Evolutionary conservation across 768 basidiomycete genomes (phyloP).

Genomic region (Leccinum rimulosum): DNA sequence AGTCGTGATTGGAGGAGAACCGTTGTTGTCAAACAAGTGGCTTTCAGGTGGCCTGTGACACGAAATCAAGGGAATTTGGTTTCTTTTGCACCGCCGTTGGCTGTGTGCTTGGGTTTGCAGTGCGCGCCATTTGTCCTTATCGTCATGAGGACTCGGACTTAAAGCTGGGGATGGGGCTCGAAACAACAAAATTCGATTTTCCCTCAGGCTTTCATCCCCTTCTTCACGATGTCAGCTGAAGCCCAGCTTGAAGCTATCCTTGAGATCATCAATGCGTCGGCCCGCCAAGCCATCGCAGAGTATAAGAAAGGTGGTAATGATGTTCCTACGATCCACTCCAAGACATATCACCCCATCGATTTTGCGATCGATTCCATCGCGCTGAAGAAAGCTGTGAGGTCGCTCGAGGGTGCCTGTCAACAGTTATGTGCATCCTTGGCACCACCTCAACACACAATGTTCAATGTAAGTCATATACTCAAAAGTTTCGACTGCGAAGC

Average conservation of each 20-base stretch:
- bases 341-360: conserved; percentile 24
- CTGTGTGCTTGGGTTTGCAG: not conserved
- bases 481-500: not conserved
- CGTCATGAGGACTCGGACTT: not conserved
- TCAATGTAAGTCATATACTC: conserved; percentile 16
- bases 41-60: not conserved
- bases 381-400: conserved; percentile 25
- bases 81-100: not conserved
- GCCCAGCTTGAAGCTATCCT: conserved; percentile 17
- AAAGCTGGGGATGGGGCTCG: not conserved
- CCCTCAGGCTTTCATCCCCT: not conserved
- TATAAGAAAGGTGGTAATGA: conserved; percentile 23
- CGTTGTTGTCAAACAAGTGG: not conserved
- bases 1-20: not conserved
- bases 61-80: not conserved
- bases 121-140: not conserved
- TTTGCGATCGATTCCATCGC: conserved; percentile 17
- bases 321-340: conserved; percentile 25
- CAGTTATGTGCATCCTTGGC: conserved; percentile 28
- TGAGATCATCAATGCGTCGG: conserved; percentile 30
- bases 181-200: not conserved
- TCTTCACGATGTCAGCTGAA: conserved; percentile 18
- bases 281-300: conserved; percentile 24
- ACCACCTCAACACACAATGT: conserved; percentile 26
- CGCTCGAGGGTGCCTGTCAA: conserved; percentile 28